Evolutionary conservation across 140 eudicot species (phyloP), one percentile per base, ranked within the genome.

Genomic region (Erigeron philadelphicus): DNA sequence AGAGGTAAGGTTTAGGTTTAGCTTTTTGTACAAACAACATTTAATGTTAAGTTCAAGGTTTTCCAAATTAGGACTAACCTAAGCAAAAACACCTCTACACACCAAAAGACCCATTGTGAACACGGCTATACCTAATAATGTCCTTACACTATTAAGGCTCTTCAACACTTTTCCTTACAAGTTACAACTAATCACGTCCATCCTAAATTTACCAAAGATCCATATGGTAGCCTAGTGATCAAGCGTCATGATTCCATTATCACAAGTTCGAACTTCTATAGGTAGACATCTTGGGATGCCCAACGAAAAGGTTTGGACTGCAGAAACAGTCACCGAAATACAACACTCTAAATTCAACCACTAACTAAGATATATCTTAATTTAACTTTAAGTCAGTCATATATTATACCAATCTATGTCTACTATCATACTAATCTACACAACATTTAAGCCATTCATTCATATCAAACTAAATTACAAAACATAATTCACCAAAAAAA

Each of bases 381-480:
- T 31, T 31, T 31, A 31, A 31, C 38, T 31, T 31, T 31, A 31
- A 31, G 4, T 31, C 38, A 7, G 3, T 53, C 59, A 16, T n/a
- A 2, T 9, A 5, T 7, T 16, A 8, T 21, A 53, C 25, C 16
- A n/a, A 50, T 50, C 19, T 50, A n/a, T n/a, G n/a, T n/a, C n/a
- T n/a, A n/a, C n/a, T n/a, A n/a, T n/a, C n/a, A 49, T 13, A 6
- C 13, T n/a, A 5, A 50, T 15, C 17, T 21, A 52, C 23, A 15
- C 59, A 53, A 11, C 52, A 41, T 42, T 13, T 25, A 11, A 16
- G 59, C 35, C 3, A 1, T 11, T 35, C 45, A 56, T 21, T 10
- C 35, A 18, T 8, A 56, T 38, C 25, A 61, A 38, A 25, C 35
- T 56, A 70, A 42, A 59, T 18, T 77, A 88, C 94, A 94, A 87